These are phyloP conservation scores for Plectosphaerella sp. DNA, from an alignment of 2,329 filamentous ascomycete genomes.

Conservation along the genomic window DNA sequence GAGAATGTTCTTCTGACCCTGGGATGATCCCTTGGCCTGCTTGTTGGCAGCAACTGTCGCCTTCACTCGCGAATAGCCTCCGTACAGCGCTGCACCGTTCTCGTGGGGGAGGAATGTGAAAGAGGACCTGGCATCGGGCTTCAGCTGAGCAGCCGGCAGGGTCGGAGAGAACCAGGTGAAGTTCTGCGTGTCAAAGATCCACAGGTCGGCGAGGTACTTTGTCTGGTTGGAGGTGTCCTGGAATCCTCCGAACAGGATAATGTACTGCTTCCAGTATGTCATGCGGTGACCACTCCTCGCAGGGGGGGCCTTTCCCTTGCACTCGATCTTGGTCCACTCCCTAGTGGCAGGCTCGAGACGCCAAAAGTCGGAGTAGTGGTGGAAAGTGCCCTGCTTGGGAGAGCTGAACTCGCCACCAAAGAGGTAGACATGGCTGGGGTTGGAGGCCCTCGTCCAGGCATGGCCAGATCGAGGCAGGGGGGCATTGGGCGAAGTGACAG, in stretches of 20 bases:
- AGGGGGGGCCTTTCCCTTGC: constrained; percentile 71
- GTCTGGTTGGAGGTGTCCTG: constrained; percentile 95
- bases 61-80: constrained; percentile 92
- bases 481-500: constrained; percentile 84
- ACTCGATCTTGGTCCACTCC: constrained; percentile 90
- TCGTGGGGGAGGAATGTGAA: constrained; percentile 92
- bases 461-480: constrained; percentile 88
- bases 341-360: constrained; percentile 74
- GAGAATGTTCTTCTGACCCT: constrained; percentile 66
- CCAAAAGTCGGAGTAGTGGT: constrained; percentile 99
- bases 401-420: constrained; percentile 97
- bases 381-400: constrained; percentile 96
- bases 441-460: constrained; percentile 88
- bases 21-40: constrained; percentile 56
- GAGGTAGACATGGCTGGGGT: constrained; percentile 79
- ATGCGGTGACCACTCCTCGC: constrained; percentile 90
- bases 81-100: constrained; percentile 82
- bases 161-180: constrained; percentile 79
- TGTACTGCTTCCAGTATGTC: constrained; percentile 96
- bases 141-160: constrained; percentile 72
- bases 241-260: constrained; percentile 92
- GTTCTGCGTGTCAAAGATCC: constrained; percentile 89
- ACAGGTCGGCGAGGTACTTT: constrained; percentile 88
- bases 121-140: constrained; percentile 85
- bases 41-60: constrained; percentile 57